Evolutionary conservation across 768 basidiomycete species (phyloP), one percentile per base, ranked within the genome.

Genomic region (Mycena chlorophos): DNA sequence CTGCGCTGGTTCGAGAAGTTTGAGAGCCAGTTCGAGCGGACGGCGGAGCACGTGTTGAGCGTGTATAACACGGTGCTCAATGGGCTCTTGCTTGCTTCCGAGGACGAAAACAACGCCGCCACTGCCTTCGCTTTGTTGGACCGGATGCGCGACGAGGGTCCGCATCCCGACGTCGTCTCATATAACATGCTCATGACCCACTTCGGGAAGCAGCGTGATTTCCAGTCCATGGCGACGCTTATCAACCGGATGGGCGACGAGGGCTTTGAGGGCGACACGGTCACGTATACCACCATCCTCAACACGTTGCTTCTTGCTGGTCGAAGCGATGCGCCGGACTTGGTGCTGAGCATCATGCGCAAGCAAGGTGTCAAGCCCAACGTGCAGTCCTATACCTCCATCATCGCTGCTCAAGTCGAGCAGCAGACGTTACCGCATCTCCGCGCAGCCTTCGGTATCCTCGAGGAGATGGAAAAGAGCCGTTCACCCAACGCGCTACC

Each of bases 251-350:
- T 96, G 75, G 69, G 75, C 23, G 66, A 74, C 14, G 76, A 71
- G 1, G 77, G 78, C 0, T 64, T 96, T 29, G 63, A 71, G 20
- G 89, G 92, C 5, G 91, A 98, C 67, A 82, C 89, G 12, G 84
- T 87, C 70, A 97, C 89, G 0, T 98, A 87, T 69, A 93, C 94
- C 3, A 93, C 87, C 13, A 78, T 98, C 28, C 83, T 98, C 17
- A 83, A 87, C 23, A 87, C 90, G 1, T 68, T 96, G 51, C 79
- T 94, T 48, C 83, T 81, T 59, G 82, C 81, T 14, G 85, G 86
- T 10, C 78, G 84, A 52, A 70, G 78, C 25, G 87, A 94, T 61
- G 88, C 90, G 1, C 79, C 82, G 4, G 73, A 79, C 20, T 73
- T 83, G 25, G 78, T 93, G 20, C 69, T 94, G 47, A 72, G 75